Evolutionary conservation across 139 green algal species (phyloP).

Genomic region (Tetradesmus lagerheimii): DNA sequence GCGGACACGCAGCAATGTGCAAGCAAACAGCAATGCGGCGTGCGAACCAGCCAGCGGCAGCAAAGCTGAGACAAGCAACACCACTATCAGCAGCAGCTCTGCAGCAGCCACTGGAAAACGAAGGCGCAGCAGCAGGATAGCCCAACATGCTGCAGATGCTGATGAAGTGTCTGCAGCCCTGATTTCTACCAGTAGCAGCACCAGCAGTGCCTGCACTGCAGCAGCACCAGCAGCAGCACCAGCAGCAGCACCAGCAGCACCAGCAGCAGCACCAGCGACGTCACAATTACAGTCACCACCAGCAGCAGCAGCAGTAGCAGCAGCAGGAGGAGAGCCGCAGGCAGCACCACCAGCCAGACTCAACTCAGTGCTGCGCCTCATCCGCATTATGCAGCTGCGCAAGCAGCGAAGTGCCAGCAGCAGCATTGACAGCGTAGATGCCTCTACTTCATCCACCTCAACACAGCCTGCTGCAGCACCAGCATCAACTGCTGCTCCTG

Average conservation of each 20-base stretch:
- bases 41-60: background rate
- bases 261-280: background rate
- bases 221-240: background rate
- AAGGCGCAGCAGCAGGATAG: background rate
- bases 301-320: background rate
- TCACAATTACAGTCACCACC: background rate
- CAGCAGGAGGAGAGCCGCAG: background rate
- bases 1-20: background rate
- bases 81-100: background rate
- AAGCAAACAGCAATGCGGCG: background rate
- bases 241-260: background rate
- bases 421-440: background rate
- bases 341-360: background rate
- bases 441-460: too few species aligned
- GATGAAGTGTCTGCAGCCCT: background rate
- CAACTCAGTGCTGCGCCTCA: background rate
- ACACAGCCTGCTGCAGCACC: background rate
- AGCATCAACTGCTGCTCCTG: background rate
- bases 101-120: background rate
- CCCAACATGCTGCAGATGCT: background rate
- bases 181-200: background rate
- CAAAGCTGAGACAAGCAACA: background rate
- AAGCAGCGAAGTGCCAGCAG: conserved; percentile 20
- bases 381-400: conserved; percentile 27
- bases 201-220: background rate